phyloP scores from a whole-genome alignment of 495 filamentous ascomycete genomes.

The Xylaria sp. region DNA sequence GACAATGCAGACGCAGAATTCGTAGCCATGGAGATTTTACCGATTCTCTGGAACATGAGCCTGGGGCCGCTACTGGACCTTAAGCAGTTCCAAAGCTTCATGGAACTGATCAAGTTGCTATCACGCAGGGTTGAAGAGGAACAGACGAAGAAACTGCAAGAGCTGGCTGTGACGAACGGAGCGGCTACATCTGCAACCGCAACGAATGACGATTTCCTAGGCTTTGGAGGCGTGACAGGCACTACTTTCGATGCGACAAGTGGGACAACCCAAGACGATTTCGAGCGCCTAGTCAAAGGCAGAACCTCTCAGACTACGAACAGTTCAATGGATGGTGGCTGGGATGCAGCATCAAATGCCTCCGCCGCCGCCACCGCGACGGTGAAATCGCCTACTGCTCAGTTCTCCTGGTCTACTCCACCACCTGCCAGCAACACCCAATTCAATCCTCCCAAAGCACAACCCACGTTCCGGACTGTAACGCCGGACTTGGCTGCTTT shows the following conservation, averaged over 20 bases:
- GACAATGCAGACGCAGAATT: constrained; percentile 88
- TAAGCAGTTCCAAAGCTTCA: constrained; percentile 85
- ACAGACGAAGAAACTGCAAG: constrained; percentile 84
- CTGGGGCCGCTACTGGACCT: constrained; percentile 88
- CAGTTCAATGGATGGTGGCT: constrained; percentile 51
- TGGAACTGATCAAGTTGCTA: constrained; percentile 82
- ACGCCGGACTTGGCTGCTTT: constrained; percentile 62
- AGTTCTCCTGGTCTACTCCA: constrained; percentile 69
- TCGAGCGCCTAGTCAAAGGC: constrained; percentile 87
- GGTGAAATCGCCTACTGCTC: constrained; percentile 44
- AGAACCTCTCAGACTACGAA: constrained; percentile 35
- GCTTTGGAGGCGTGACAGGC: constrained; percentile 59
- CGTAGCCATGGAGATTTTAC: constrained; percentile 87
- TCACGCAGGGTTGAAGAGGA: constrained; percentile 84
- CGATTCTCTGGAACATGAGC: constrained; percentile 89
- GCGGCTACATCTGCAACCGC: constrained; percentile 41
- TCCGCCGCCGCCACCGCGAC: constrained; percentile 32
- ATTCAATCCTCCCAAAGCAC: constrained; percentile 48
- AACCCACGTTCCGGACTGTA: constrained; percentile 59
- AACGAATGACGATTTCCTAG: constrained; percentile 63
- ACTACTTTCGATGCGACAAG: constrained; percentile 56
- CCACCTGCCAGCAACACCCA: constrained; percentile 41
- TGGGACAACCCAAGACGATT: constrained; percentile 70
- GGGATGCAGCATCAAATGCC: constrained; percentile 48
- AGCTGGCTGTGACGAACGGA: constrained; percentile 65